phyloP scores from a whole-genome alignment of 352 stramenopile species.

The Thalassiosira mediterranea region DNA sequence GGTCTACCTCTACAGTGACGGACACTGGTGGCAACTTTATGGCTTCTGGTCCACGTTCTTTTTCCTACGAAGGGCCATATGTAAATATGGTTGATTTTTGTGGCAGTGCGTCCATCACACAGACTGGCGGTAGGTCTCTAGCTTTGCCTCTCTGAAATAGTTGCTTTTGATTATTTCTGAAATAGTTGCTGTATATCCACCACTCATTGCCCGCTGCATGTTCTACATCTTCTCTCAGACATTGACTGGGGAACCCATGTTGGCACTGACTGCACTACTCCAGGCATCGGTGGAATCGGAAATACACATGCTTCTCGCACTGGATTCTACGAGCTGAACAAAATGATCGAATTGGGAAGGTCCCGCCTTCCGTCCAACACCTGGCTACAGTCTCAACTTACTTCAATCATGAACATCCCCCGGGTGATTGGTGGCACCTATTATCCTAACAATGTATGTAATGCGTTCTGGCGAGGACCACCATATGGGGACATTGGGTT shows the following conservation, averaged over 20 bases:
- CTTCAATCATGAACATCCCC: constrained; percentile 31
- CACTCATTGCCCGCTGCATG: no score
- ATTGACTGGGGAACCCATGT: constrained; percentile 2
- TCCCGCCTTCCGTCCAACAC: constrained; percentile 19
- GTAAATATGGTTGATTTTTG: neutral
- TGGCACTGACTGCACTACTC: neutral
- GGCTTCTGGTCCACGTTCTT: neutral
- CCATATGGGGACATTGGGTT: no score
- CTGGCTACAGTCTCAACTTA: constrained; percentile 18
- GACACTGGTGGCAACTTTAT: neutral
- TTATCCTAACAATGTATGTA: constrained; percentile 24
- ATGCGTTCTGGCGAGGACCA: constrained; percentile 21
- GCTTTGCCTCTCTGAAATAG: neutral
- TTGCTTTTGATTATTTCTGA: no score
- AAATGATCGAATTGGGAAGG: constrained; percentile 31
- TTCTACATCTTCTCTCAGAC: no score
- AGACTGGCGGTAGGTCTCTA: neutral
- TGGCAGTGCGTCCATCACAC: neutral
- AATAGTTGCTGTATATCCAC: no score
- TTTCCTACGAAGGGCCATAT: neutral
- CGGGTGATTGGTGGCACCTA: no score
- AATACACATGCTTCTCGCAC: constrained; percentile 24
- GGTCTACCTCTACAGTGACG: constrained; percentile 14
- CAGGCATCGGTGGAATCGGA: constrained; percentile 10
- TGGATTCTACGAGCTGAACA: constrained; percentile 41